phyloP scores from a whole-genome alignment of 2,329 filamentous ascomycete genomes.

The Pseudopithomyces maydicus region DNA sequence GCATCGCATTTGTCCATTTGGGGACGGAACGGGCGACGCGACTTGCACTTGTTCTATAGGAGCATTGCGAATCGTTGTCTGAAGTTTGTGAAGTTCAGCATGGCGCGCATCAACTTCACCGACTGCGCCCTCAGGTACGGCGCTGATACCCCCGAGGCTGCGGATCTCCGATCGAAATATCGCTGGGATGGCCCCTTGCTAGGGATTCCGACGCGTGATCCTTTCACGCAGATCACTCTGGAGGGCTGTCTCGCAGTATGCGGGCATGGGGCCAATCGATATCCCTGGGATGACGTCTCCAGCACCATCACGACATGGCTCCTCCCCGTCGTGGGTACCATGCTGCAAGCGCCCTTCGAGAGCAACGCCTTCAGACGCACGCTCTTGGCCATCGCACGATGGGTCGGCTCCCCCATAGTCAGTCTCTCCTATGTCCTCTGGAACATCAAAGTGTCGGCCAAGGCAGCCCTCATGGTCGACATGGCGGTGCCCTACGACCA shows the following conservation, averaged over 20 bases:
- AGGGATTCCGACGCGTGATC: conserved; percentile 14
- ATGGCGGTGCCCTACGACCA: conserved; percentile 42
- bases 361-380: conserved; percentile 47
- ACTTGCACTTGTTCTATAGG: no score
- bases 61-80: no score
- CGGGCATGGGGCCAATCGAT: conserved; percentile 36
- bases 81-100: no score
- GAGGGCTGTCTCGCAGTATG: conserved; percentile 43
- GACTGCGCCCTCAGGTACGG: conserved; percentile 8
- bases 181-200: conserved; percentile 25
- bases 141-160: conserved; percentile 4
- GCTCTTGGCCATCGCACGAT: conserved; percentile 41
- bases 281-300: conserved; percentile 38
- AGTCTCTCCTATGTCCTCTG: conserved; percentile 46
- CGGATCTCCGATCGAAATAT: conserved; percentile 17
- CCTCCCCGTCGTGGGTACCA: conserved; percentile 44
- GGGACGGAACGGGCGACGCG: no score
- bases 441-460: conserved; percentile 49
- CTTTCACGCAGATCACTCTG: conserved; percentile 34
- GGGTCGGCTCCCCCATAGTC: conserved; percentile 46
- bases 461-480: conserved; percentile 47
- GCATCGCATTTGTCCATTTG: no score
- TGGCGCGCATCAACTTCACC: conserved; percentile 15
- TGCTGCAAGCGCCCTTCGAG: conserved; percentile 49
- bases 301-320: conserved; percentile 49